phyloP scores from a whole-genome alignment of 306 rosid species.

The Lathyrus sativus region DNA sequence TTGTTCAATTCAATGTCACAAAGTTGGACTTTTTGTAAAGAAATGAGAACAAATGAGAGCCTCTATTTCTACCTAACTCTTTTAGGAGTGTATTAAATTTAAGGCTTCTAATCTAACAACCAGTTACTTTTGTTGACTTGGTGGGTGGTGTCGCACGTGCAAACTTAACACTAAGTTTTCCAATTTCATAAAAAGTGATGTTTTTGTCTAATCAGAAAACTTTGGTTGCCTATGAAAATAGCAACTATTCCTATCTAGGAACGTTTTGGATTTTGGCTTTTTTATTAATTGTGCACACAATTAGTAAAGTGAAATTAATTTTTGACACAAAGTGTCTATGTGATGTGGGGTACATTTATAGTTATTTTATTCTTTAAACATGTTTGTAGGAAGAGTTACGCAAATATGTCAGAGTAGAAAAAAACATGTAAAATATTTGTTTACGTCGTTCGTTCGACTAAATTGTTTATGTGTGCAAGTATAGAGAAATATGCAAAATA shows the following conservation, averaged over 20 bases:
- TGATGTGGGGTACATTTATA: background rate
- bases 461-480: no score
- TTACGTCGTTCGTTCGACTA: no score
- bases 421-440: no score
- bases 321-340: background rate
- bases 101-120: background rate
- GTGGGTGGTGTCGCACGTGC: conserved; percentile 23
- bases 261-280: background rate
- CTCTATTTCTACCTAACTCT: conserved; percentile 34
- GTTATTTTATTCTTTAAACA: background rate
- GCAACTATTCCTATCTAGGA: background rate
- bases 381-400: no score
- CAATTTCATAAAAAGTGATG: background rate
- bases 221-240: background rate
- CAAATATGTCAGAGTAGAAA: no score
- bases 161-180: background rate
- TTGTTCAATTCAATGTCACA: background rate
- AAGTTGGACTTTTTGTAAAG: conserved; percentile 25
- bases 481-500: no score
- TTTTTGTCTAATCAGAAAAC: background rate
- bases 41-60: background rate
- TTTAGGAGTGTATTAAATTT: background rate
- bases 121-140: background rate
- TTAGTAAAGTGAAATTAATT: background rate
- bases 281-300: background rate